These are phyloP conservation scores for Leccinum aurantiacum DNA, from an alignment of 768 basidiomycete genomes.

Conservation along the genomic window DNA sequence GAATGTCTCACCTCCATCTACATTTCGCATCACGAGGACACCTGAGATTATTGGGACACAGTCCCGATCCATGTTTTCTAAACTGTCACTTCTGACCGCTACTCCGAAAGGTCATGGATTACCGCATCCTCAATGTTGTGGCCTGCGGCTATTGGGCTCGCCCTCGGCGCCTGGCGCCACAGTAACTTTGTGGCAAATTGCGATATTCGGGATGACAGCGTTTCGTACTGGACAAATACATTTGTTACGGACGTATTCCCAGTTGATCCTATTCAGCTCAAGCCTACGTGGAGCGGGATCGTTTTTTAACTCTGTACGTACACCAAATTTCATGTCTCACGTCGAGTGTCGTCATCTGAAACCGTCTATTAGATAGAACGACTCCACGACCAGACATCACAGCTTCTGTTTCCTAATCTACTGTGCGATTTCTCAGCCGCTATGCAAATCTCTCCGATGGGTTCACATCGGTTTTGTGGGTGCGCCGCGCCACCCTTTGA, in stretches of 20 bases:
- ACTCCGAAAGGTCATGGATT: not conserved
- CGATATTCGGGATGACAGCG: not conserved
- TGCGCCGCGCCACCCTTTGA: not conserved
- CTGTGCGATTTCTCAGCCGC: not conserved
- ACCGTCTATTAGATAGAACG: conserved; percentile 5
- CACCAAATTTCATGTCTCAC: conserved; percentile 7
- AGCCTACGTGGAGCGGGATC: not conserved
- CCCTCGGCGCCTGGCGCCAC: not conserved
- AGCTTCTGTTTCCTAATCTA: not conserved
- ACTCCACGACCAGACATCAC: not conserved
- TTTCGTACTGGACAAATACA: not conserved
- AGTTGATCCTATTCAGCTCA: not conserved
- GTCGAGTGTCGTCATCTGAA: not conserved
- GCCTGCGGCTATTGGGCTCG: not conserved
- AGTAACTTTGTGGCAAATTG: not conserved
- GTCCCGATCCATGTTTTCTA: not conserved
- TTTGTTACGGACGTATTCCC: not conserved
- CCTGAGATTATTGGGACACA: not conserved
- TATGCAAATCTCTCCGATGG: not conserved
- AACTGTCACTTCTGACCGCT: not conserved
- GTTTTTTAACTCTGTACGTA: not conserved
- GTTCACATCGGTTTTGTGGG: not conserved
- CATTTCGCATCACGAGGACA: not conserved
- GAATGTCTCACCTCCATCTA: not conserved
- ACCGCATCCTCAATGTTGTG: not conserved